Base-by-base conservation (phyloP, 768 basidiomycete species). In the Agaricus subrufescens region DNA sequence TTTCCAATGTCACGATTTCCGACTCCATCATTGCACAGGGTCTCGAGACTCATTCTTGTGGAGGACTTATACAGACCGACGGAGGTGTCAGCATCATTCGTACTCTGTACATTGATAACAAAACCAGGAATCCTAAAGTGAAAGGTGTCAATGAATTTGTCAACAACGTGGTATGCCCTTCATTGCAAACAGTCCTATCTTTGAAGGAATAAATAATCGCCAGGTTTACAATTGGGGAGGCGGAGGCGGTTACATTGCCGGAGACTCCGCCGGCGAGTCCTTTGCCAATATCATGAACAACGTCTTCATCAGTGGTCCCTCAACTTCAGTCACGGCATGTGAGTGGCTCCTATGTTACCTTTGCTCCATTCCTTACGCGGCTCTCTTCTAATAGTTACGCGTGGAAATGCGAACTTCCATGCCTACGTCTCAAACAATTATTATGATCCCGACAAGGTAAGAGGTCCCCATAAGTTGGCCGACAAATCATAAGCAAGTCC, bases 21-120 rank as follows among this genome's bases (percentile, higher is more conserved):
- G 69, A 72, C 52, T 70, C 66, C n/a, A 71, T 72, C 58, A 72
- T 72, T 39, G 67, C 71, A 4, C 71, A 72, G 56, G 71, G 71
- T 45, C 60, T 72, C 1, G 65, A 72, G 52, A 71, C 71, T 14
- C 71, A 72, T 56, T 70, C 69, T 8, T 68, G 67, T 51, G 71
- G 71, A 42, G 71, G 71, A 3, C 67, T 72, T 51, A 71, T 71
- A 5, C 71, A 72, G 51, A 71, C 71, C 30, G 63, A 62, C 50
- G 71, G 71, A 1, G 71, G 71, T 34, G 67, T 72, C 50, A 71
- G 71, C 44, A 72, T 72, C 46, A 63, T 72, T 49, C 68, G 71
- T 9, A 63, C 66, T 3, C 57, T 72, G n/a, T 71, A 72, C 46
- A 71, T 72, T 51, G 71, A 72, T 60, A 72, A 72, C 55, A 59